phyloP scores from a whole-genome alignment of 2,329 filamentous ascomycete species.

The Pezizomycotina sp. region DNA sequence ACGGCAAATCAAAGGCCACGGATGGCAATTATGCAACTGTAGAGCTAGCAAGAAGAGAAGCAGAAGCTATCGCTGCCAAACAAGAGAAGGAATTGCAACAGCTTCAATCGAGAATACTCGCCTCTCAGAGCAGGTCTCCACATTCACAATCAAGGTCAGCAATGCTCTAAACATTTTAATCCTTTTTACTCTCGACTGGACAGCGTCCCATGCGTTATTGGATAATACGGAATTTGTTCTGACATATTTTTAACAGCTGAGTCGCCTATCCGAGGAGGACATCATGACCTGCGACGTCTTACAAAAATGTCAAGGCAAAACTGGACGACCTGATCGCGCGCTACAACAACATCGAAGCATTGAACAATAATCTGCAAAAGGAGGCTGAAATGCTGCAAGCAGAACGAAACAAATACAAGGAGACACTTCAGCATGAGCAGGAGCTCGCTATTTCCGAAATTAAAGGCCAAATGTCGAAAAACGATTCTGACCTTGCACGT shows the following conservation, averaged over 20 bases:
- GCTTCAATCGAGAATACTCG: conserved; percentile 59
- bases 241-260: conserved; percentile 35
- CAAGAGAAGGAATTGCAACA: conserved; percentile 78
- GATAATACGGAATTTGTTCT: conserved; percentile 19
- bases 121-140: conserved; percentile 62
- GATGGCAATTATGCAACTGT: conserved; percentile 47
- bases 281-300: conserved; percentile 82
- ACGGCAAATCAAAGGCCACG: conserved; percentile 41
- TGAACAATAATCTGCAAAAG: conserved; percentile 67
- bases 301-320: conserved; percentile 77
- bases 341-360: conserved; percentile 79
- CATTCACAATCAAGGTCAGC: conserved; percentile 36
- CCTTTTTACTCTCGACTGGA: conserved; percentile 18
- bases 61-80: conserved; percentile 57
- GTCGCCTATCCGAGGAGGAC: conserved; percentile 73
- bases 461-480: conserved; percentile 62
- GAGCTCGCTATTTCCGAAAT: conserved; percentile 57
- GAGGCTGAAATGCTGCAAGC: conserved; percentile 72
- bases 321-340: conserved; percentile 86
- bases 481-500: conserved; percentile 70
- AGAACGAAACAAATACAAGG: conserved; percentile 67
- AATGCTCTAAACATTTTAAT: conserved; percentile 9
- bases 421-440: conserved; percentile 65
- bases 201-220: conserved; percentile 26
- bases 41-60: conserved; percentile 61